phyloP scores from a whole-genome alignment of 805 yeast species.

The Myxozyma geophila region DNA sequence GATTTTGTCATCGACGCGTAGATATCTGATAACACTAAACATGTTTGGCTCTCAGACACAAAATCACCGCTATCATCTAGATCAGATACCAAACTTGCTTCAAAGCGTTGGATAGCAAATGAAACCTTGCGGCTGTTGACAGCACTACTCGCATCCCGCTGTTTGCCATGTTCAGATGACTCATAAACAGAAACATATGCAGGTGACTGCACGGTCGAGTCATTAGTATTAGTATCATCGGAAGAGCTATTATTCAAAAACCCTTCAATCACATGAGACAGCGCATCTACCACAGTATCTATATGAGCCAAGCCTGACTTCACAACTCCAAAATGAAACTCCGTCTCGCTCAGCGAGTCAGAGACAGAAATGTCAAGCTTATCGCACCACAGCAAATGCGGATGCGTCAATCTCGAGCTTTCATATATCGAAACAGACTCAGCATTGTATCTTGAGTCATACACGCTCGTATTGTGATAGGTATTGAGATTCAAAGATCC shows the following conservation, averaged over 20 bases:
- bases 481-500: neutral
- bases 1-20: constrained; percentile 25
- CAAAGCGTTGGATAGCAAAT: constrained; percentile 18
- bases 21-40: constrained; percentile 5
- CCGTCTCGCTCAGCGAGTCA: constrained; percentile 7
- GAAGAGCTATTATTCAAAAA: constrained; percentile 8
- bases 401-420: neutral
- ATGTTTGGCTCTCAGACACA: constrained; percentile 2
- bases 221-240: neutral
- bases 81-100: constrained; percentile 18
- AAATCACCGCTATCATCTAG: constrained; percentile 14
- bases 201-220: neutral
- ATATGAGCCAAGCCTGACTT: constrained; percentile 28
- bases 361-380: constrained; percentile 15
- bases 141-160: neutral
- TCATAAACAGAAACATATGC: constrained; percentile 15
- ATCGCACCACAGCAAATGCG: constrained; percentile 30
- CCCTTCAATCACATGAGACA: constrained; percentile 19
- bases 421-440: neutral
- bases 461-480: neutral
- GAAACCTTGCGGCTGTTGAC: constrained; percentile 17
- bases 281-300: constrained; percentile 21
- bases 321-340: constrained; percentile 17
- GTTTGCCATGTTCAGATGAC: neutral
- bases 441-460: neutral